Percentiles rank a stretch among this genome's conserved stretches.
Conservation (phyloP, 2,329 filamentous ascomycete species). For the Coleophoma crateriformis region DNA sequence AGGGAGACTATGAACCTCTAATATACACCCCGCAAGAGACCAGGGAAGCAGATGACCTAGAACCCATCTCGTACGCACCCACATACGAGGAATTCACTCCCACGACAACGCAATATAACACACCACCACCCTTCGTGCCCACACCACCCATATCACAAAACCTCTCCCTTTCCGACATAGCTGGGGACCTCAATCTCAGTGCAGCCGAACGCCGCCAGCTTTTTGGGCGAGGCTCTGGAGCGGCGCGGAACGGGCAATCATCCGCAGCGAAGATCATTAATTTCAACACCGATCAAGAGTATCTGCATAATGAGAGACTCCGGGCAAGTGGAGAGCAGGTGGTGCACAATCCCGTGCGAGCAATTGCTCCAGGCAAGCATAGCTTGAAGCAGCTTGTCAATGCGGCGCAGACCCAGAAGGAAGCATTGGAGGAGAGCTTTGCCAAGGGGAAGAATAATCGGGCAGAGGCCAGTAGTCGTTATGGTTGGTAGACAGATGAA, state of each 20-base stretch:
- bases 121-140: conserved; percentile 19
- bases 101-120: conserved; percentile 12
- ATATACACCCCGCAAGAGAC: conserved; percentile 30
- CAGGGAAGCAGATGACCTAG: conserved; percentile 6
- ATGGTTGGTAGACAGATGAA: conserved; percentile 61
- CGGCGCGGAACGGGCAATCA: conserved; percentile 26
- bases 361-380: conserved; percentile 84
- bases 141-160: conserved; percentile 30
- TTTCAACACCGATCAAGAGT: conserved; percentile 87
- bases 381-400: conserved; percentile 82
- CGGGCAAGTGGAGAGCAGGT: conserved; percentile 63
- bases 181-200: conserved; percentile 73
- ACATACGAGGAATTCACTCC: conserved; percentile 25
- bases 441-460: conserved; percentile 73
- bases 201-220: conserved; percentile 74
- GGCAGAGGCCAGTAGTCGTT: conserved; percentile 74
- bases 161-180: conserved; percentile 60
- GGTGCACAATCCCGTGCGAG: conserved; percentile 75
- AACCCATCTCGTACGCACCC: conserved; percentile 11
- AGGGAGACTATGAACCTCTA: conserved; percentile 44
- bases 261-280: conserved; percentile 66
- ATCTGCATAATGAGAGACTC: conserved; percentile 75
- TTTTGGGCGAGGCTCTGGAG: conserved; percentile 62
- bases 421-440: conserved; percentile 89
- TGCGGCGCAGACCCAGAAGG: conserved; percentile 74